These are phyloP conservation scores for Colletotrichum theobromicola DNA, from an alignment of 2,329 filamentous ascomycete genomes.

Conservation along the genomic window DNA sequence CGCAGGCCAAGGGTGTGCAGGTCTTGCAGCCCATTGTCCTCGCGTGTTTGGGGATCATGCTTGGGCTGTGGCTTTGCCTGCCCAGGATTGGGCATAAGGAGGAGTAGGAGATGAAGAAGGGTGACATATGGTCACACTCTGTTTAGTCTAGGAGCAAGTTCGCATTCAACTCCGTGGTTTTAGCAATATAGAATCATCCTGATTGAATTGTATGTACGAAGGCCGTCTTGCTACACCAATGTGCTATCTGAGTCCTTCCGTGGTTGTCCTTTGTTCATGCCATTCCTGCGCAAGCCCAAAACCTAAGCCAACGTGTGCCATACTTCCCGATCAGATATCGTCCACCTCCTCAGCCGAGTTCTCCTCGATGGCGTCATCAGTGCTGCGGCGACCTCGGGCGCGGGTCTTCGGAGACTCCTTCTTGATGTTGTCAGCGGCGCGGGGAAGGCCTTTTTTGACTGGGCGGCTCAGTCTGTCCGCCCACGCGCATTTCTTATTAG, in stretches of 20 bases:
- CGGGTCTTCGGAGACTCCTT: neutral
- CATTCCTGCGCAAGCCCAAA: neutral
- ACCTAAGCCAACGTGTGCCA: neutral
- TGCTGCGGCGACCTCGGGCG: neutral
- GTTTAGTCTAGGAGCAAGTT: neutral
- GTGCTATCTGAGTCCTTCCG: neutral
- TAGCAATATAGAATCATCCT: neutral
- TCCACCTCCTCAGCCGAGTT: neutral
- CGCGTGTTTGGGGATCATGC: slow-evolving; percentile 49
- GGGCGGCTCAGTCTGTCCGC: too few relatives aligned
- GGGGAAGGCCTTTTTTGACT: too few relatives aligned
- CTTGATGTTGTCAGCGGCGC: neutral
- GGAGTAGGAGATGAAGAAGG: slow-evolving; percentile 29
- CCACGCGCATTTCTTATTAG: too few relatives aligned
- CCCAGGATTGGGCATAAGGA: slow-evolving; percentile 45
- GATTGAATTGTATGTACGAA: neutral
- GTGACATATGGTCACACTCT: neutral
- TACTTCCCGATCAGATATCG: neutral
- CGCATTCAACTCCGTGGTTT: neutral
- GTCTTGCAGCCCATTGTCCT: slow-evolving; percentile 63
- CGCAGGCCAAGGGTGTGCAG: slow-evolving; percentile 59
- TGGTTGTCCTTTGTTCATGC: neutral
- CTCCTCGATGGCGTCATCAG: neutral
- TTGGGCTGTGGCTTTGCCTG: slow-evolving; percentile 51
- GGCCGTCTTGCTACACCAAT: neutral